Base-by-base conservation (phyloP, 108 stramenopile genomes). In the Pseudonitzschia pungens region DNA sequence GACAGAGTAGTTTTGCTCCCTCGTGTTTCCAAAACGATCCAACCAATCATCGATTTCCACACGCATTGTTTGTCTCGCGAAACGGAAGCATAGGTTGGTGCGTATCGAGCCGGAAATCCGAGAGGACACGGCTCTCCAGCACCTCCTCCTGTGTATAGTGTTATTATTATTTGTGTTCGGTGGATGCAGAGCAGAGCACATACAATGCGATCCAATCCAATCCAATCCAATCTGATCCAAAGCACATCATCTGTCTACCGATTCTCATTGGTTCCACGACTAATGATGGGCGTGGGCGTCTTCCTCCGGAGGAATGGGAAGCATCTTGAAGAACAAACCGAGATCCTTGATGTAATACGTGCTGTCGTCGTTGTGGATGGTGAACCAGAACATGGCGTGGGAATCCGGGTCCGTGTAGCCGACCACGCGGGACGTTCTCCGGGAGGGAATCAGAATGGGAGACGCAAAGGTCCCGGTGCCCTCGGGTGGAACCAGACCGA, bases 321-420 rank as follows among this genome's bases (percentile, higher is more conserved):
- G 84, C 90, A 95, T 90, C 85, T 93, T 95, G 86, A 95, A 95
- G 72, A 92, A 95, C 59, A 95, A 78, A 64, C 92, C 94, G 42
- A 95, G 80, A 77, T 95, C 89, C 78, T 92, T 92, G 72, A 96
- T 92, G 85, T 92, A 96, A 69, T 94, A 94, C 24, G 91, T 91
- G 75, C 84, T 92, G 63, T 92, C 68, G 66, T 94, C 93, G 74
- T 89, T 88, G 73, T 96, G 92, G 81, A 96, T 91, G 81, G 89
- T 97, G 78, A 97, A 97, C 96, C 96, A 97, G 71, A 86, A 92
- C 77, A 97, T 82, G 59, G 91, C 89, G 81, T 97, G 92, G 6
- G 78, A 77, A 22, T 78, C 81, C 28, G 96, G 96, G 73, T 95
- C 93, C 43, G 80, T 75, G 74, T 93, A 97, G 6, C 96, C 96